Base-by-base conservation (phyloP, 192 early-diverging fungal genomes). In the Podila horticola region DNA sequence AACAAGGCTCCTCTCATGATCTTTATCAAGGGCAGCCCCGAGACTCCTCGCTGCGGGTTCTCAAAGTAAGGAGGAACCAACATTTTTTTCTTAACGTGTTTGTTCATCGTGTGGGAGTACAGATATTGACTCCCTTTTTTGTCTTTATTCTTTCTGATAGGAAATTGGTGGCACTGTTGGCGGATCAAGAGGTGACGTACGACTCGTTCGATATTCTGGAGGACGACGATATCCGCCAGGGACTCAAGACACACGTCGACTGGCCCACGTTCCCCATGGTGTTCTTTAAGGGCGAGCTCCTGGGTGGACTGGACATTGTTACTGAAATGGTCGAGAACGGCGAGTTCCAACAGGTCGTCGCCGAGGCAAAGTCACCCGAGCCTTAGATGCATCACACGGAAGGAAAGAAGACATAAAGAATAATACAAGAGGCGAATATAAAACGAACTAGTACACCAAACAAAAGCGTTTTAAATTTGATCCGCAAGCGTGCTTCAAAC, bases 211-310 rank as follows among this genome's bases (percentile, higher is more conserved):
- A 98, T 79, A 99, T 99, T 67, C 83, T 99, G 71, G 90, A 90
- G 48, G 95, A 98, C 84, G 96, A 97, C 58, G 92, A 95, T 55
- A 94, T 99, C 34, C 90, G 97, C 50, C 93, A 96, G 84, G 94
- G 93, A 29, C 75, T 98, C 52, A 98, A 98, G 88, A 88, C 88
- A 36, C 95, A 91, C 82, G 92, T 91, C 28, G 90, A 96, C 86
- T 99, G 97, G 97, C 97, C 97, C 5, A 99, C 97, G 0, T 98
- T 90, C 81, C 97, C 97, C 3, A 96, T 97, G 88, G 83, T 98
- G 8, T 99, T 97, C 74, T 89, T 94, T 73, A 90, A 95, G 62
- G 95, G 97, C 55, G 97, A 99, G 82, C 85, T 99, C 29, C 67
- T 95, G 28, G 97, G 97, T 48, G 97, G 97, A 26, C 84, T 98